phyloP scores from a whole-genome alignment of 345 rosid genomes.

The Citrus australasica region DNA sequence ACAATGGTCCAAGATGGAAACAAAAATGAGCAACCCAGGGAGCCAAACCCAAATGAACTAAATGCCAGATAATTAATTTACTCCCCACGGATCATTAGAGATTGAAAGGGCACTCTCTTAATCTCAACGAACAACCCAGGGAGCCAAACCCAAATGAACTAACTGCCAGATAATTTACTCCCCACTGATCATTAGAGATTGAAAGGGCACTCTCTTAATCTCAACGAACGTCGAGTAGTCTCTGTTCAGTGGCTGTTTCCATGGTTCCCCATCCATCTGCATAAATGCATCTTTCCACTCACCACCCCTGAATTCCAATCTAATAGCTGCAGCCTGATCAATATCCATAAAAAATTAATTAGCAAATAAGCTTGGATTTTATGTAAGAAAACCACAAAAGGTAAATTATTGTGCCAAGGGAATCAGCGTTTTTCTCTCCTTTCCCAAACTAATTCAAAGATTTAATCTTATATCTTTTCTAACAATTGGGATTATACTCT shows the following conservation, averaged over 20 bases:
- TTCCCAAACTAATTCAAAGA: not conserved
- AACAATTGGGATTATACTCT: not conserved
- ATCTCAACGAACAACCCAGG: constrained; percentile 36
- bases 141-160: not conserved
- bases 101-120: constrained; percentile 69
- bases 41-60: not conserved
- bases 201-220: constrained; percentile 74
- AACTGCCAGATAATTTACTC: constrained; percentile 27
- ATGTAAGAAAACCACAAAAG: not conserved
- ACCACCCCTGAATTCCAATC: constrained; percentile 86
- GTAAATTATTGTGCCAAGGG: not conserved
- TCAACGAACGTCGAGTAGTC: constrained; percentile 75
- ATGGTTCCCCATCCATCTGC: constrained; percentile 99
- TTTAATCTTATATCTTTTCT: not conserved
- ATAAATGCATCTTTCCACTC: constrained; percentile 81
- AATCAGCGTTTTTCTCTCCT: not conserved
- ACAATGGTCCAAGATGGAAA: not conserved
- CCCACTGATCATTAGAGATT: constrained; percentile 63
- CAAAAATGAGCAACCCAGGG: not conserved
- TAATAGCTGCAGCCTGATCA: constrained; percentile 76
- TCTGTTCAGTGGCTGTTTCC: constrained; percentile 79
- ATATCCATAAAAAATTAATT: not conserved
- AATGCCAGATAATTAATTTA: constrained; percentile 13
- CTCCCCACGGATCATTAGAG: constrained; percentile 64
- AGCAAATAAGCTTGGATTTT: not conserved